Evolutionary conservation across 1,284 basidiomycete genomes (phyloP).

Genomic region (Agaricales sp.): DNA sequence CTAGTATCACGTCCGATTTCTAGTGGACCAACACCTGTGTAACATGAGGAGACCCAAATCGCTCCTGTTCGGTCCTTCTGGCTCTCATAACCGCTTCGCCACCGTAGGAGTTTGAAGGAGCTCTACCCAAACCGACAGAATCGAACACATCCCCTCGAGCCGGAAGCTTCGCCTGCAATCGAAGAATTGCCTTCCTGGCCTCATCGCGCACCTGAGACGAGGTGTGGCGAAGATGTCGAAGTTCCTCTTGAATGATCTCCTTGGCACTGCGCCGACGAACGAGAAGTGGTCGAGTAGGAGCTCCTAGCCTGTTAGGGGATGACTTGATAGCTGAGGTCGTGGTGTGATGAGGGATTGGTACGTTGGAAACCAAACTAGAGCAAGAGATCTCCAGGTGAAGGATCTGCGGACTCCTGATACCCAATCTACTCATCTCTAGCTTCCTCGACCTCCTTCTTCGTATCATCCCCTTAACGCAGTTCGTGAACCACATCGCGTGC

Average conservation of each 20-base stretch:
- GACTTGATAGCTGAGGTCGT: not conserved
- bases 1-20: no score
- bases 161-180: not conserved
- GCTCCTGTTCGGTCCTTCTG: no score
- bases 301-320: not conserved
- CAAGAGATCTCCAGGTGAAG: not conserved
- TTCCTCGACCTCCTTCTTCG: not conserved
- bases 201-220: not conserved
- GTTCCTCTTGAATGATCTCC: no score
- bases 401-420: not conserved
- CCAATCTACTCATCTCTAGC: not conserved
- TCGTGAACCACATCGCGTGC: constrained; percentile 44
- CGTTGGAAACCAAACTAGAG: not conserved
- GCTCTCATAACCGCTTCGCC: no score
- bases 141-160: not conserved
- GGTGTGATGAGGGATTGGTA: not conserved
- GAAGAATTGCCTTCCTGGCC: not conserved
- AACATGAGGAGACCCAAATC: no score
- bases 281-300: not conserved
- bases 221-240: no score
- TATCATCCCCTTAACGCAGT: constrained; percentile 31
- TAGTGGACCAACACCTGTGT: no score
- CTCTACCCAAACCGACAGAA: not conserved
- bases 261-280: no score
- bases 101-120: no score